These are phyloP conservation scores for Eragrostis curvula DNA, from an alignment of 176 grass and related monocot genomes.

Conservation along the genomic window DNA sequence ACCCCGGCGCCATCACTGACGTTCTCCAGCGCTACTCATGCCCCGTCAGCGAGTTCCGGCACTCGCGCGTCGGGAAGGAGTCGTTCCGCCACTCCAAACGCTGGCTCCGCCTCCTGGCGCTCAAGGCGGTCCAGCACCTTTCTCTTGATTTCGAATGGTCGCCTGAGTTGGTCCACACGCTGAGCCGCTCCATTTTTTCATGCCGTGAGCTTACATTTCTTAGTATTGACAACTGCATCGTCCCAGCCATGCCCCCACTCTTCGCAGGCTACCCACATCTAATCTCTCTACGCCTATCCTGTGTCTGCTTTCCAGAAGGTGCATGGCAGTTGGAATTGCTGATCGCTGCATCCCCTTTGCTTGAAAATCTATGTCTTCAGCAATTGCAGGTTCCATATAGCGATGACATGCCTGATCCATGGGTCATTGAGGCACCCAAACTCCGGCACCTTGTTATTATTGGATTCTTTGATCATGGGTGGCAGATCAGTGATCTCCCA, in stretches of 20 bases:
- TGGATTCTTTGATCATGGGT: neutral
- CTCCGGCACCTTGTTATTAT: neutral
- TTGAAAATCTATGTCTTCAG: neutral
- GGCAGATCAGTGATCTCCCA: conserved; percentile 2
- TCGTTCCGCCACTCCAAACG: neutral
- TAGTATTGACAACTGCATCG: neutral
- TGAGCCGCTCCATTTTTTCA: neutral
- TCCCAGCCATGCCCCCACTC: neutral
- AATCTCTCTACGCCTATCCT: neutral
- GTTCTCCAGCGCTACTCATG: neutral
- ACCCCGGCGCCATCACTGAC: neutral
- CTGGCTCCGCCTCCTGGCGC: conserved; percentile 21
- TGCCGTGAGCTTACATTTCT: neutral
- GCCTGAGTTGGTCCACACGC: neutral
- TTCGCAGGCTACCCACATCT: neutral
- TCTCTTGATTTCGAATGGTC: neutral
- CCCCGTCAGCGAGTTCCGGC: conserved; percentile 13
- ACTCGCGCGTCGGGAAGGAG: neutral
- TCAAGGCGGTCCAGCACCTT: neutral
- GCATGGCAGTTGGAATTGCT: neutral
- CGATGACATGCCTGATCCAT: neutral
- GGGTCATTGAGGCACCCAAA: conserved; percentile 4
- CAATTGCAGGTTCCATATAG: neutral
- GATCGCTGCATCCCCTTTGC: neutral
- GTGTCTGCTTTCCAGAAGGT: neutral